phyloP scores from a whole-genome alignment of 2,329 filamentous ascomycete species.

The Aspergillus clavatus region DNA sequence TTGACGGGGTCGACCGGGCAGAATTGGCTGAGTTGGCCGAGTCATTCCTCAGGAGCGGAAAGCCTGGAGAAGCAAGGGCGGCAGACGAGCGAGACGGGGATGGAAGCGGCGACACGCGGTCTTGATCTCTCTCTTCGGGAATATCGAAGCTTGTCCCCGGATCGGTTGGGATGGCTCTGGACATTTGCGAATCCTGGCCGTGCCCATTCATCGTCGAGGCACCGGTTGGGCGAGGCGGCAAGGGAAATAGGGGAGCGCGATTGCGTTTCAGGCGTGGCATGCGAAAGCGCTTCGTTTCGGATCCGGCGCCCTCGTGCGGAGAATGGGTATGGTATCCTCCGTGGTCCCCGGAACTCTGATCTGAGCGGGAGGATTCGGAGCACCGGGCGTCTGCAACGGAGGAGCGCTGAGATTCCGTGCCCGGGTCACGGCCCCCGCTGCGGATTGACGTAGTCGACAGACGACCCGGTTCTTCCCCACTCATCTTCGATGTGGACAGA shows the following conservation, averaged over 20 bases:
- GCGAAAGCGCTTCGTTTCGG: constrained; percentile 72
- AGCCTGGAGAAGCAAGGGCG: constrained; percentile 45
- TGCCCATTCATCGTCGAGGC: constrained; percentile 11
- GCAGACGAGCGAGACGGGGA: constrained; percentile 52
- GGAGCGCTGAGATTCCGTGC: constrained; percentile 57
- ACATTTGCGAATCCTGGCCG: constrained; percentile 12
- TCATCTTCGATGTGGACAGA: constrained; percentile 44
- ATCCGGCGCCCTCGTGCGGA: constrained; percentile 59
- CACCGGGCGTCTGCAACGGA: constrained; percentile 61
- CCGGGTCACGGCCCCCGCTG: constrained; percentile 53
- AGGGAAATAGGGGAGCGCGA: constrained; percentile 73
- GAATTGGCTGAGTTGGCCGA: constrained; percentile 66
- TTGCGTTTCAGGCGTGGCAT: constrained; percentile 72
- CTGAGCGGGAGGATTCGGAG: constrained; percentile 86
- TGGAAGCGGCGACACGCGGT: constrained; percentile 38
- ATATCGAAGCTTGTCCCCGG: constrained; percentile 18
- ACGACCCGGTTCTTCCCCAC: constrained; percentile 58
- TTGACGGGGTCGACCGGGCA: constrained; percentile 49
- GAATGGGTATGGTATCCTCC: constrained; percentile 55
- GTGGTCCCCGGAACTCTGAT: constrained; percentile 71
- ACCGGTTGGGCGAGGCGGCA: constrained; percentile 65
- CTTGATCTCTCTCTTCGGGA: constrained; percentile 26
- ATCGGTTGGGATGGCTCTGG: constrained; percentile 19
- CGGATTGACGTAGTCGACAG: constrained; percentile 45
- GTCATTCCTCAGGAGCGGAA: constrained; percentile 53